These are phyloP conservation scores for Phytopythium vexans DNA, from an alignment of 352 stramenopile species.

Conservation along the genomic window DNA sequence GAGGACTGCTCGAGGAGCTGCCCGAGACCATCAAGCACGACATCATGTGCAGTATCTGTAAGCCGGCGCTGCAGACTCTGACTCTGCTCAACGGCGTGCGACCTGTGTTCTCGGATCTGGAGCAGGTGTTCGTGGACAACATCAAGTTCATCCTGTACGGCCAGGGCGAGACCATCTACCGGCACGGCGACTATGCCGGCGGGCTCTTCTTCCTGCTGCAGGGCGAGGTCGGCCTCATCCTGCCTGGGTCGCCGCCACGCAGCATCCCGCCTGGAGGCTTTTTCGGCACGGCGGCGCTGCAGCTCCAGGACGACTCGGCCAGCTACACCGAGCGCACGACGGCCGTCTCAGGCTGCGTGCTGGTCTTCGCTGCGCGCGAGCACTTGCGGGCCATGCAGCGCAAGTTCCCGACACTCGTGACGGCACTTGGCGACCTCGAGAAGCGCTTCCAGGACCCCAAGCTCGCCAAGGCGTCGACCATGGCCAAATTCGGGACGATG, in stretches of 20 bases:
- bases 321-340: constrained; percentile 49
- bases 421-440: constrained; percentile 38
- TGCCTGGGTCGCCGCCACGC: constrained; percentile 28
- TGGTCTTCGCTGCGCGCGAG: constrained; percentile 49
- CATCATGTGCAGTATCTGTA: constrained; percentile 61
- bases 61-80: constrained; percentile 52
- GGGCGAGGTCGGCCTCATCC: constrained; percentile 46
- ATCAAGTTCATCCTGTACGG: constrained; percentile 67
- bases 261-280: constrained; percentile 47
- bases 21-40: constrained; percentile 56
- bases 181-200: constrained; percentile 51
- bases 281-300: constrained; percentile 43
- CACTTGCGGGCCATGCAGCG: constrained; percentile 37
- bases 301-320: constrained; percentile 25
- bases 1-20: constrained; percentile 50
- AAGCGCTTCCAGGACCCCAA: constrained; percentile 49
- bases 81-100: constrained; percentile 40
- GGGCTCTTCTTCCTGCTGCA: constrained; percentile 60
- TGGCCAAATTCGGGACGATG: constrained; percentile 7
- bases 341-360: constrained; percentile 49
- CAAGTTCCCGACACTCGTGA: constrained; percentile 25
- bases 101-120: constrained; percentile 40
- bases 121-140: constrained; percentile 59
- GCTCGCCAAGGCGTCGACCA: constrained; percentile 36
- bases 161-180: constrained; percentile 62